Evolutionary conservation across 1,284 basidiomycete genomes (phyloP).

Genomic region (Cerrena zonata): DNA sequence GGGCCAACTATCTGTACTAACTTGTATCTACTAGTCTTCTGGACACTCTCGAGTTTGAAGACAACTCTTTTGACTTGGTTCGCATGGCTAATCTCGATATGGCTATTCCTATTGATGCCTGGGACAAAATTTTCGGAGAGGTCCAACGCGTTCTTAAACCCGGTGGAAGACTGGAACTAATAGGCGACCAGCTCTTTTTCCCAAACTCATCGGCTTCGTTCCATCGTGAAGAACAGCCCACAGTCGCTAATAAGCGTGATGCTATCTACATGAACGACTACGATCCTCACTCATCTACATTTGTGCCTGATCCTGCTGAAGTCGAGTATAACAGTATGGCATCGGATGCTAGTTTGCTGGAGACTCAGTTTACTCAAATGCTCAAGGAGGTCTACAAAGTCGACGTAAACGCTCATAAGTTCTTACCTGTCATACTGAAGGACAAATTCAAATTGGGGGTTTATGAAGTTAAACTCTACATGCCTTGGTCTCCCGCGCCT

Average conservation of each 20-base stretch:
- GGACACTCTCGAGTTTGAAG: constrained; percentile 51
- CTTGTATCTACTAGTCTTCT: constrained; percentile 40
- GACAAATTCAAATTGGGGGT: too few relatives aligned
- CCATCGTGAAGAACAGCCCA: too few relatives aligned
- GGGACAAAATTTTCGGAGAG: constrained; percentile 54
- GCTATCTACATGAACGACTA: not conserved
- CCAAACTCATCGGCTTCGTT: too few relatives aligned
- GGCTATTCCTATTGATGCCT: constrained; percentile 51
- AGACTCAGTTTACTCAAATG: too few relatives aligned
- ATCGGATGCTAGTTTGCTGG: too few relatives aligned
- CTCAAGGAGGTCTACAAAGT: too few relatives aligned
- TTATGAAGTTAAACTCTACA: too few relatives aligned
- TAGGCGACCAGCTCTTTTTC: constrained; percentile 66
- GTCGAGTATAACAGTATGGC: not conserved
- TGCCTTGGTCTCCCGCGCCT: too few relatives aligned
- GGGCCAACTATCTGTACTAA: constrained; percentile 4
- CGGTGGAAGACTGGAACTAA: constrained; percentile 60
- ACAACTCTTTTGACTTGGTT: constrained; percentile 61
- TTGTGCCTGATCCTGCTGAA: not conserved
- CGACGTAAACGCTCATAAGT: too few relatives aligned
- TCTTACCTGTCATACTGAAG: too few relatives aligned
- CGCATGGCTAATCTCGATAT: constrained; percentile 62
- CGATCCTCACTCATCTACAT: not conserved
- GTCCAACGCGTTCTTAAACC: constrained; percentile 54
- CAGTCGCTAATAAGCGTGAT: constrained; percentile 1